Conservation (phyloP, 768 basidiomycete species). For the Auriscalpium orientale region DNA sequence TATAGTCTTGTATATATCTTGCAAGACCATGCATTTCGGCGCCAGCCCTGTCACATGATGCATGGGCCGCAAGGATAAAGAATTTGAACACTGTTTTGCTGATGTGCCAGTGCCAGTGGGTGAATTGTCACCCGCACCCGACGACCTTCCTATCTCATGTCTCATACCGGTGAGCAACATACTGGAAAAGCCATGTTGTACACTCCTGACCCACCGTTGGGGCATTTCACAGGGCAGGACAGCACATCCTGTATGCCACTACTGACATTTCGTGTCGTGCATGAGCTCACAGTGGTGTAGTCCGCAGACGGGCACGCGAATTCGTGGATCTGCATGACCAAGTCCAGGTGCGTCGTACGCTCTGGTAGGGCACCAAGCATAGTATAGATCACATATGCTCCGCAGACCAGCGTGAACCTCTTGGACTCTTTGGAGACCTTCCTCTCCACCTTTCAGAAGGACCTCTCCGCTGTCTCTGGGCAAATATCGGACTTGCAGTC, state of each 20-base stretch:
- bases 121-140: no score
- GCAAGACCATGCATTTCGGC: no score
- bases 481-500: slow-evolving; percentile 93
- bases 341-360: slow-evolving; percentile 53
- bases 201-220: no score
- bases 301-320: slow-evolving; percentile 42
- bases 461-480: slow-evolving; percentile 89
- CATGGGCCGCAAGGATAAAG: no score
- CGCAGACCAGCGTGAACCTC: slow-evolving; percentile 76
- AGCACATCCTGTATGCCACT: slow-evolving; percentile 3
- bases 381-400: background rate
- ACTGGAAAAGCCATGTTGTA: no score
- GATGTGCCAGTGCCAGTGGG: no score
- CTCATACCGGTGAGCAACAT: no score
- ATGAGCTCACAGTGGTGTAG: slow-evolving; percentile 17
- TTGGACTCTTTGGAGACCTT: slow-evolving; percentile 86
- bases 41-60: no score
- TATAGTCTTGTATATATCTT: no score
- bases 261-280: background rate
- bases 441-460: slow-evolving; percentile 90
- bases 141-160: no score
- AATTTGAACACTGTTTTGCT: no score
- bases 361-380: background rate
- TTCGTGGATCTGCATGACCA: slow-evolving; percentile 88
- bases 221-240: no score